Conservation (phyloP, 371 early-diverging fungal genomes). For the Actinomortierella ambigua region DNA sequence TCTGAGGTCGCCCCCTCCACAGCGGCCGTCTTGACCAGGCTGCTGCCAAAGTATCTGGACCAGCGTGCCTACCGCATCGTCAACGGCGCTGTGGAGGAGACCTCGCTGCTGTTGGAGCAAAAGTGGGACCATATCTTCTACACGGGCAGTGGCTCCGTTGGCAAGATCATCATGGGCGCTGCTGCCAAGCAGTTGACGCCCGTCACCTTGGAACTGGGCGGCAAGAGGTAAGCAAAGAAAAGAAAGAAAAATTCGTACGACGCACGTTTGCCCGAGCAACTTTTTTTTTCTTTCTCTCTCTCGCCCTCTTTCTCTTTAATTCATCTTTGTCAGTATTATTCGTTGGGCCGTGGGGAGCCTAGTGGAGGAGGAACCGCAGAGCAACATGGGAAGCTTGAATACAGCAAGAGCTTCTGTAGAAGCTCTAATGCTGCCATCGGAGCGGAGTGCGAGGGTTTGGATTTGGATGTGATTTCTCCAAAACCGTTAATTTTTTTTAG, state of each 20-base stretch:
- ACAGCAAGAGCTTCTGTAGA: no score
- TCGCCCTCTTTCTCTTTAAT: not conserved
- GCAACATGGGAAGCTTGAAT: no score
- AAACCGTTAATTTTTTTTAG: no score
- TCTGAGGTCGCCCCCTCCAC: constrained; percentile 82
- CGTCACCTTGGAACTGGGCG: constrained; percentile 82
- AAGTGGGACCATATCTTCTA: constrained; percentile 87
- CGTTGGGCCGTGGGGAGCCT: no score
- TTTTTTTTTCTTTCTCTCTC: not conserved
- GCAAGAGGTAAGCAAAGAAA: constrained; percentile 64
- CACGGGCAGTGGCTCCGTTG: constrained; percentile 84
- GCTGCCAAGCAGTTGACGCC: constrained; percentile 77
- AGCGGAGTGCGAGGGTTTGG: no score
- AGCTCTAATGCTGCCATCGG: no score
- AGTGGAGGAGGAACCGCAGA: no score
- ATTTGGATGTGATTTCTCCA: no score
- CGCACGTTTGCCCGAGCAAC: not conserved
- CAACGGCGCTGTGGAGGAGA: constrained; percentile 76
- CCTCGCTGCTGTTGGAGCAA: constrained; percentile 68
- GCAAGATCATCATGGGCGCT: constrained; percentile 73
- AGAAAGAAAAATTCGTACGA: no score
- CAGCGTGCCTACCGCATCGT: constrained; percentile 62
- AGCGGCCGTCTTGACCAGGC: constrained; percentile 55
- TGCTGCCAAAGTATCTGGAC: constrained; percentile 79
- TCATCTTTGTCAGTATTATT: no score